phyloP scores from a whole-genome alignment of 2,329 filamentous ascomycete species.

The Ilyonectria robusta region DNA sequence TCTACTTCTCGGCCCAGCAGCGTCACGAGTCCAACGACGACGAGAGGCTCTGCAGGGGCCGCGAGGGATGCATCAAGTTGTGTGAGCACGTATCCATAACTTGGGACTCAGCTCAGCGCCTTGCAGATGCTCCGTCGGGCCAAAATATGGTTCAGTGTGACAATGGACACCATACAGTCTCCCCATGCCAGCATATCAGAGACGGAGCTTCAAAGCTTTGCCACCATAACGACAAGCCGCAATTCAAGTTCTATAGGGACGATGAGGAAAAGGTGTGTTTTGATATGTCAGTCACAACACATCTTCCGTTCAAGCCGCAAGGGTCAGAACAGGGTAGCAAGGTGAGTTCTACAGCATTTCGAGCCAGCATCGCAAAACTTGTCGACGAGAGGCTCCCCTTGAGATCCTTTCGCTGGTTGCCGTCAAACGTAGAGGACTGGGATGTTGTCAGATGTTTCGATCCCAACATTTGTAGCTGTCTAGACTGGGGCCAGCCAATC shows the following conservation, averaged over 20 bases:
- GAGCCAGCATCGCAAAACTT: not conserved
- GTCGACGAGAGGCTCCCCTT: constrained; percentile 6
- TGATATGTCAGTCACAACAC: constrained; percentile 13
- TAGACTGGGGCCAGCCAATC: constrained; percentile 16
- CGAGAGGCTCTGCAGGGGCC: constrained; percentile 5
- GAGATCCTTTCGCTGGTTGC: not conserved
- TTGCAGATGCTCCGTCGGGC: not conserved
- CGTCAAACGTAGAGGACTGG: not conserved
- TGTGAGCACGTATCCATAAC: constrained; percentile 12
- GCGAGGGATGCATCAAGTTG: not conserved
- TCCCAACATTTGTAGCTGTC: constrained; percentile 28
- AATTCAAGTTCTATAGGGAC: constrained; percentile 3
- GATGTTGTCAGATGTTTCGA: constrained; percentile 28
- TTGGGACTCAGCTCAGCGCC: constrained; percentile 13
- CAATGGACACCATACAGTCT: not conserved
- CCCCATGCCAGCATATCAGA: constrained; percentile 10
- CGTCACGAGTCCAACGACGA: constrained; percentile 19
- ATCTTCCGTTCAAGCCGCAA: constrained; percentile 8
- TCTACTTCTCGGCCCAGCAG: constrained; percentile 18
- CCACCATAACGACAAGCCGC: constrained; percentile 2
- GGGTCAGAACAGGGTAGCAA: not conserved
- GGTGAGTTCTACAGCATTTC: constrained; percentile 1
- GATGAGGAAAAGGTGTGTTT: not conserved
- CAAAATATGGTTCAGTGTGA: not conserved
- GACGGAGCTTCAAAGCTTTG: not conserved